Evolutionary conservation across 148 eudicot species (phyloP), one percentile per base, ranked within the genome.

Genomic region (Vaccinium myrtillus): DNA sequence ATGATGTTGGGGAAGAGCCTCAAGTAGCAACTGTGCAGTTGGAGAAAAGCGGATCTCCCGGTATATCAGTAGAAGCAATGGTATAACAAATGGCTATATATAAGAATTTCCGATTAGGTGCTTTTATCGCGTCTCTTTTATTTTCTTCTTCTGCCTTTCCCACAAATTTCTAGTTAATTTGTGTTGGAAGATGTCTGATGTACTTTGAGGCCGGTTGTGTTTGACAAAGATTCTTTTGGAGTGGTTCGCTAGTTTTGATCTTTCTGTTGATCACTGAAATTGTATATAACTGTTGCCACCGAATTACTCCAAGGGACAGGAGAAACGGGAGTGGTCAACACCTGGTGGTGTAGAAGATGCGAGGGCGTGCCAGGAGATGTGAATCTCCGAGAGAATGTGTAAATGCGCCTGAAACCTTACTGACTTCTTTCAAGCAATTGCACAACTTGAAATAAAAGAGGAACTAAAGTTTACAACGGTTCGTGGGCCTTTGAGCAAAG

Each of bases 21-120:
- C 92, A 54, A 87, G 87, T 79, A 88, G 91, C 89, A 87, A 87
- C 59, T 77, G 83, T 61, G 77, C 63, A 71, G 88, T 83, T 54
- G 87, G 87, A 48, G 87, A 80, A 59, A 91, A 90, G 67, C 50
- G 56, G 96, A 94, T 76, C 93, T 95, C 65, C 98, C 96, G 48
- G 82, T 95, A 78, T 92, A 79, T 85, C 86, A 91, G 65, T 90
- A 88, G 61, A 43, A 85, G 75, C 74, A 65, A 5, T 43, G 48
- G 11, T 11, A 80, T 80, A 19, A 43, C 30, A 59, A 80, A 61
- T 19, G 49, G 54, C 5, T 75, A 3, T 19, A 46, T 43, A 4
- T 11, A 70, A 30, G 75, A 70, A 32, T 70, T 70, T n/a, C 46
- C 12, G 18, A 70, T 70, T 63, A 70, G 75, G 46, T 30, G 12